Evolutionary conservation across 2,329 filamentous ascomycete genomes (phyloP).

Genomic region (Trichoderma sp.): DNA sequence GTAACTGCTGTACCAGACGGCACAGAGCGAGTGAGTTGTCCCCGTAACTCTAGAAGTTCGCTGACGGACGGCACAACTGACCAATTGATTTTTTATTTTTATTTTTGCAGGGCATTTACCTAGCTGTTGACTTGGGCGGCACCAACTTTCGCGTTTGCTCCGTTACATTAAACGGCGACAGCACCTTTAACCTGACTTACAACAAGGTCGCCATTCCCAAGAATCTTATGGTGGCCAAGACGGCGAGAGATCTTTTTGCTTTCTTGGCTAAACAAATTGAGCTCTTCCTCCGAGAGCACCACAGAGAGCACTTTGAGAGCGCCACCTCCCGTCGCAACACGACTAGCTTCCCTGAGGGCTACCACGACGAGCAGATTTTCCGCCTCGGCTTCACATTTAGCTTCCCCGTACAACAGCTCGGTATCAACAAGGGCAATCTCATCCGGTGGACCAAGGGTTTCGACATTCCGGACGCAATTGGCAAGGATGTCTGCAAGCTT

Average conservation of each 20-base stretch:
- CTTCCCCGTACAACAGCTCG: slow-evolving; percentile 90
- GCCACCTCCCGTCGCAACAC: slow-evolving; percentile 65
- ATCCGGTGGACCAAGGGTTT: slow-evolving; percentile 99
- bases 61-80: neutral
- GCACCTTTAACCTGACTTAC: slow-evolving; percentile 89
- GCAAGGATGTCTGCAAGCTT: slow-evolving; percentile 89
- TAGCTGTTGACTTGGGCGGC: slow-evolving; percentile 95
- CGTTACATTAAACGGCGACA: slow-evolving; percentile 88
- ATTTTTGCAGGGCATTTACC: slow-evolving; percentile 74
- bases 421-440: slow-evolving; percentile 90
- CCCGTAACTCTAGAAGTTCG: neutral
- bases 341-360: slow-evolving; percentile 56
- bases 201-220: slow-evolving; percentile 89
- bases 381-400: slow-evolving; percentile 98
- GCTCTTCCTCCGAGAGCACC: slow-evolving; percentile 79
- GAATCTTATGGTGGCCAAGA: slow-evolving; percentile 86
- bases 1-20: slow-evolving; percentile 95
- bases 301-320: slow-evolving; percentile 79
- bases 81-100: neutral
- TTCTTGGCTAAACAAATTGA: slow-evolving; percentile 95
- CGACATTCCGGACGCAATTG: slow-evolving; percentile 90
- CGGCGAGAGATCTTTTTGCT: slow-evolving; percentile 79
- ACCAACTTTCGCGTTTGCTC: slow-evolving; percentile 99
- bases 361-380: slow-evolving; percentile 74
- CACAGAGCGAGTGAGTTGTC: slow-evolving; percentile 76